Conservation (phyloP, 768 basidiomycete species). For the Lentinula raphanica region DNA sequence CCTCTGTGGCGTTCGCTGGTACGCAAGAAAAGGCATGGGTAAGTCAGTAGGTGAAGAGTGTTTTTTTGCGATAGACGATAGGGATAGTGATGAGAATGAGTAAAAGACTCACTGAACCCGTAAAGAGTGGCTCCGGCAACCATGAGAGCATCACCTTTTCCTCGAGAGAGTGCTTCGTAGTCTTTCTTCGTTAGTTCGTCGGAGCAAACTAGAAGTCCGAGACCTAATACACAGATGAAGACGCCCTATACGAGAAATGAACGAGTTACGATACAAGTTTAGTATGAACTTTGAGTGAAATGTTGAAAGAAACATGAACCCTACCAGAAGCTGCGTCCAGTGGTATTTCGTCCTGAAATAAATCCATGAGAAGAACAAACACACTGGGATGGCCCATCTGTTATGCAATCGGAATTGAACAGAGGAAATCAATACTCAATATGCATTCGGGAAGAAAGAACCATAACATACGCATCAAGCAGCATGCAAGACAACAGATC, state of each 20-base stretch:
- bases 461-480: constrained; percentile 69
- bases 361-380: constrained; percentile 77
- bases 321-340: constrained; percentile 76
- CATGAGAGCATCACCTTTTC: constrained; percentile 84
- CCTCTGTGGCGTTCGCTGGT: constrained; percentile 87
- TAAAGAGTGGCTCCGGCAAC: constrained; percentile 81
- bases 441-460: not conserved
- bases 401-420: not conserved
- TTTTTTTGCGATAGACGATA: too few species aligned
- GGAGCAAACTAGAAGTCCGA: constrained; percentile 75
- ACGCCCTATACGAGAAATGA: constrained; percentile 60
- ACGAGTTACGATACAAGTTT: not conserved
- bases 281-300: not conserved
- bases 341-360: constrained; percentile 79
- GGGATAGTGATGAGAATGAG: too few species aligned
- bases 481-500: constrained; percentile 87
- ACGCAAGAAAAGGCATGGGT: too few species aligned
- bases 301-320: constrained; percentile 18
- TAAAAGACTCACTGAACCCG: constrained; percentile 73
- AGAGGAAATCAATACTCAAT: not conserved
- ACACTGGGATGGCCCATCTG: constrained; percentile 87
- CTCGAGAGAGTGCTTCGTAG: constrained; percentile 57
- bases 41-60: too few species aligned
- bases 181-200: constrained; percentile 77
- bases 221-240: constrained; percentile 64